These are phyloP conservation scores for Geotrichum australiense DNA, from an alignment of 1,139 yeast species.

Conservation along the genomic window DNA sequence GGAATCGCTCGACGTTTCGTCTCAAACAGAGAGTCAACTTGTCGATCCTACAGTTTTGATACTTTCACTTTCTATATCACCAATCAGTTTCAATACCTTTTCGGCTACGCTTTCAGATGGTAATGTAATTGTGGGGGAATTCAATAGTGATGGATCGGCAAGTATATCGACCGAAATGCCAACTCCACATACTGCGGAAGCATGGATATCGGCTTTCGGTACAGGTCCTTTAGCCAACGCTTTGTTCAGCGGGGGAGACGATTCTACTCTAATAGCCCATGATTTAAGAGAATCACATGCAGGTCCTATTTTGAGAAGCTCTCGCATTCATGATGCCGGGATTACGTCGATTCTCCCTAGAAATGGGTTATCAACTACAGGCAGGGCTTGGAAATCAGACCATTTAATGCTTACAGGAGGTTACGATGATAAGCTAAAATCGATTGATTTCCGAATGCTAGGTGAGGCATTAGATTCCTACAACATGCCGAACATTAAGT, in stretches of 20 bases:
- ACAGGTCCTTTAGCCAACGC: slow-evolving; percentile 44
- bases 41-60: slow-evolving; percentile 48
- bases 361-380: slow-evolving; percentile 15
- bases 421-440: slow-evolving; percentile 72
- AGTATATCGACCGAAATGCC: slow-evolving; percentile 15
- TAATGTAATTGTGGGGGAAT: slow-evolving; percentile 25
- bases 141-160: slow-evolving; percentile 18
- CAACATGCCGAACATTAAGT: slow-evolving; percentile 44
- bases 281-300: slow-evolving; percentile 44
- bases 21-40: slow-evolving; percentile 25
- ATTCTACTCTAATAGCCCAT: slow-evolving; percentile 65
- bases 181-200: slow-evolving; percentile 62
- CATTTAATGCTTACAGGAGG: slow-evolving; percentile 72
- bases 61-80: slow-evolving; percentile 54
- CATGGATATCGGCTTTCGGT: slow-evolving; percentile 86
- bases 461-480: slow-evolving; percentile 38
- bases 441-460: slow-evolving; percentile 60
- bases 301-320: slow-evolving; percentile 47
- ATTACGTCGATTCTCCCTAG: slow-evolving; percentile 64
- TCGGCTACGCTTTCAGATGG: slow-evolving; percentile 35
- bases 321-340: slow-evolving; percentile 75
- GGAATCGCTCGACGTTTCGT: slow-evolving; percentile 16
- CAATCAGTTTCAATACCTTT: slow-evolving; percentile 21
- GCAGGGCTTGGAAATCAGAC: slow-evolving; percentile 34
- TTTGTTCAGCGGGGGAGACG: slow-evolving; percentile 89